Base-by-base conservation (phyloP, 2,329 filamentous ascomycete genomes). In the Colletotrichum spinosum region DNA sequence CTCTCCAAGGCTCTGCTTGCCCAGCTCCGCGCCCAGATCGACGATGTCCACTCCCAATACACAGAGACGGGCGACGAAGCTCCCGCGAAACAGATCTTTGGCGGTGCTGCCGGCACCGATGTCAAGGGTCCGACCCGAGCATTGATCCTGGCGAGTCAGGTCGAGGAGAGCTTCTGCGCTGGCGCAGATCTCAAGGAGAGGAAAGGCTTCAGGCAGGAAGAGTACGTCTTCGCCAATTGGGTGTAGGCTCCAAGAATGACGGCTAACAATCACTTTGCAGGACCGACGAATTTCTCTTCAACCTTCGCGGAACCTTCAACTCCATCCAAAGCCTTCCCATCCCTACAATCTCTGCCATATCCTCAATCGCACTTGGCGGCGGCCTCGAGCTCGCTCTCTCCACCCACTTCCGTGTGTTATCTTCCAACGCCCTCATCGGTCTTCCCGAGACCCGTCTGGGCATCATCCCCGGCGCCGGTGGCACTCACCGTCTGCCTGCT, bases 171-270 rank as follows among this genome's bases (percentile, higher is more conserved):
- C 72, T 99, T 99, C 78, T 99, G 96, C 78, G 93, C 96, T 0
- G 96, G 96, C 42, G 96, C 96, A 4, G 96, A 99, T 75, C 80
- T 99, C 72, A 98, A 97, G 76, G 95, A 97, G 83, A 84, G 95
- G 35, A 86, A 86, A 64, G 87, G 84, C 4, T 96, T 97, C 78
- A 90, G 88, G 1, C 85, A 84, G 67, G 87, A 93, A 71, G 91
- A 97, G 94, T 97, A 77, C 67, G 88, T 78, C 52, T 25, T 41
- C 9, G 1, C 60, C 37, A 17, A 42, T n/a, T 33, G 2, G 33
- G 33, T n/a, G 3, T 25, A n/a, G 41, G 6, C 4, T 38, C 4
- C 6, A 11, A 8, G 10, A 10, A 6, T 6, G 10, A 10, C 37
- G 12, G 52, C 37, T 57, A 45, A 61, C 53, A 35, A 68, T 70